Base-by-base conservation (phyloP, 176 grass and related monocot genomes). In the Aegilops speltoides region DNA sequence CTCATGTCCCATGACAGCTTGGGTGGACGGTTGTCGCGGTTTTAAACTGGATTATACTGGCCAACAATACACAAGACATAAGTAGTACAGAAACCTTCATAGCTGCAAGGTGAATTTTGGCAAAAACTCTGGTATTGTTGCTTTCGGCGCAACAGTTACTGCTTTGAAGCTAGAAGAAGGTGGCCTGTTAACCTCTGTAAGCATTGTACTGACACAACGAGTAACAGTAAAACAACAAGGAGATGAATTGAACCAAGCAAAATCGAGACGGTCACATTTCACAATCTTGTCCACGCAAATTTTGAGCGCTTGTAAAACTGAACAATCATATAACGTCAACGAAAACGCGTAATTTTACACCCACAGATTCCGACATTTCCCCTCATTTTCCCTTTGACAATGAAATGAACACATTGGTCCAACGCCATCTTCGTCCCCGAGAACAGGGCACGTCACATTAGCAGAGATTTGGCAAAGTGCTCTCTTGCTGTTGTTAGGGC, bases 401-500 rank as follows among this genome's bases (percentile, higher is more conserved):
- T n/a, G 38, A 71, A 85, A 88, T 41, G 46, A 77, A 69, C 33
- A 29, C 31, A 77, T 91, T 7, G 11, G 10, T 70, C 69, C 69
- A 82, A 8, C 45, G 23, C 14, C 63, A 40, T 43, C 37, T 77
- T 63, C 77, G 8, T 2, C 64, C 36, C 41, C 13, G 45, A 85
- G 76, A 31, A 14, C 29, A 72, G 13, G 72, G 12, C 82, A 65
- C 32, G 84, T 99, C 88, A 99, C 84, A 94, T 99, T 19, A 96
- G 90, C 91, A 96, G 97, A 88, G 97, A 98, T 78, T 95, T 99
- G 48, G 97, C 85, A 2, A 96, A 87, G 89, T 99, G 97, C 45
- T 99, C 94, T 87, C 94, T 91, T 79, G 94, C 94, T 68, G 90
- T 92, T 15, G 94, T 95, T 68, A 99, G 80, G 17, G 97, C 97